phyloP scores from a whole-genome alignment of 768 basidiomycete genomes.

The Dioszegia hungarica region DNA sequence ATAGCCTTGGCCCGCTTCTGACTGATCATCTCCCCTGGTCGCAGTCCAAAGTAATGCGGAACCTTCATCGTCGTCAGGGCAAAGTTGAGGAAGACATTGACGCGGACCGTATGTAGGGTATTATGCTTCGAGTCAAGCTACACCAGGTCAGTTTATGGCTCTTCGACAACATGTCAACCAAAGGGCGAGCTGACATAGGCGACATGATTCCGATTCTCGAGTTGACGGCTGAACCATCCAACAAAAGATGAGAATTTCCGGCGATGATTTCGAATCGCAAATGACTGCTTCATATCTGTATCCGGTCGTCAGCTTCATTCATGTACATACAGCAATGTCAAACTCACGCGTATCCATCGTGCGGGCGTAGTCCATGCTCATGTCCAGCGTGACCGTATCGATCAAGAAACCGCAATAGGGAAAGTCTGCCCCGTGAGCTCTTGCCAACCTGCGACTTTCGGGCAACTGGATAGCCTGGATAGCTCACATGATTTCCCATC shows the following conservation, averaged over 20 bases:
- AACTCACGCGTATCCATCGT: constrained; percentile 60
- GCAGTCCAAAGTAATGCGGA: constrained; percentile 62
- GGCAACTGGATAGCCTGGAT: constrained; percentile 18
- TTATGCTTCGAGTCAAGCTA: constrained; percentile 67
- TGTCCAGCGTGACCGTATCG: constrained; percentile 67
- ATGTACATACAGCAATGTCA: too few species aligned
- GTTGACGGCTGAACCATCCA: constrained; percentile 48
- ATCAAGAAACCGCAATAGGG: constrained; percentile 91
- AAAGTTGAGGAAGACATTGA: constrained; percentile 85
- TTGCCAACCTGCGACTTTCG: not conserved
- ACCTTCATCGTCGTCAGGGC: constrained; percentile 78
- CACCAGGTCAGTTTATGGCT: not conserved
- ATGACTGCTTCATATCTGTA: constrained; percentile 43
- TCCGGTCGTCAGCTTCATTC: constrained; percentile 58
- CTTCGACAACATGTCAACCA: not conserved
- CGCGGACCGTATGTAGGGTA: constrained; percentile 57
- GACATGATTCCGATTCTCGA: constrained; percentile 68
- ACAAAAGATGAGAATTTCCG: constrained; percentile 27
- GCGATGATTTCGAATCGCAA: constrained; percentile 27
- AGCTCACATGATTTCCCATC: constrained; percentile 51
- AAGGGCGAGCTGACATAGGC: constrained; percentile 55
- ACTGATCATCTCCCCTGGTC: not conserved
- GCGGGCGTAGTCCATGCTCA: constrained; percentile 72
- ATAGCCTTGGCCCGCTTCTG: not conserved
- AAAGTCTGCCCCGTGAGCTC: constrained; percentile 57